A percentile compares a stretch with the other conserved stretches of the same genome.
phyloP scores from a whole-genome alignment of 2,329 filamentous ascomycete genomes.

The Chaetomiaceae sp. region DNA sequence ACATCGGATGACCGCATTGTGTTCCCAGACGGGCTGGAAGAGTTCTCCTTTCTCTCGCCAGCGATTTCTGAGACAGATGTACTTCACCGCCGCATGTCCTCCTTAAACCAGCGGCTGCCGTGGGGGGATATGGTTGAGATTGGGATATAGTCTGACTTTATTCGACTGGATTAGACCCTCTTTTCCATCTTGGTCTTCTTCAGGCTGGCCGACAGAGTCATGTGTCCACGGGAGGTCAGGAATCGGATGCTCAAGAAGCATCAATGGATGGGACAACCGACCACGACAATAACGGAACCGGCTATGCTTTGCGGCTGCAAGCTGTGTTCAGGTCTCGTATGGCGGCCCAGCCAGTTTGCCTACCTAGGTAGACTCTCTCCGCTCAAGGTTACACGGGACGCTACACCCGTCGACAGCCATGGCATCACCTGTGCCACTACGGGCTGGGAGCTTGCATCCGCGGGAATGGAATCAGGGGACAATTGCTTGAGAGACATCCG shows the following conservation, averaged over 20 bases:
- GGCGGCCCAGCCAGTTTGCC: too few relatives aligned
- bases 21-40: not conserved
- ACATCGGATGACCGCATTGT: not conserved
- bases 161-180: too few relatives aligned
- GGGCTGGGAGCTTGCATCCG: slow-evolving; percentile 25
- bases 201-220: not conserved
- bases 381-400: slow-evolving; percentile 31
- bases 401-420: slow-evolving; percentile 36
- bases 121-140: not conserved
- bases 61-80: not conserved
- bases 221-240: too few relatives aligned
- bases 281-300: too few relatives aligned
- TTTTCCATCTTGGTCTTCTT: not conserved
- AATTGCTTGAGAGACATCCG: not conserved
- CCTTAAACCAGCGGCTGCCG: not conserved
- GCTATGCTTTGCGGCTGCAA: too few relatives aligned
- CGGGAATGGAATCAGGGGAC: not conserved
- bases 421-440: slow-evolving; percentile 32
- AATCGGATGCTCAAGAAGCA: too few relatives aligned
- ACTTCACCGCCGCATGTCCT: not conserved
- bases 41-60: not conserved
- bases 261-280: too few relatives aligned
- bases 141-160: not conserved
- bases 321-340: too few relatives aligned
- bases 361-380: not conserved